Conservation (phyloP, 441 rosid genomes). For the Macaranga tanarius region DNA sequence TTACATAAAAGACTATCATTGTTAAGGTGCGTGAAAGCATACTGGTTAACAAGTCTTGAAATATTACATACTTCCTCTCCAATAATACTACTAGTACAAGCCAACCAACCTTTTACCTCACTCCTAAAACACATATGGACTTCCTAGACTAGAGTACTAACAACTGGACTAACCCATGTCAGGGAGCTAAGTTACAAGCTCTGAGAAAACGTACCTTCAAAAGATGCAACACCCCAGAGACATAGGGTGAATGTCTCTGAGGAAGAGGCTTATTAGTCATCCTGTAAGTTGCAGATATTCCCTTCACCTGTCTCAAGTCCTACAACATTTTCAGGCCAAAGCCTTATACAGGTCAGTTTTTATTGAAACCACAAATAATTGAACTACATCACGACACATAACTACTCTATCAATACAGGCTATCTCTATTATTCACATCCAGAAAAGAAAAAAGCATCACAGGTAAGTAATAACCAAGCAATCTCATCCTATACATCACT, state of each 20-base stretch:
- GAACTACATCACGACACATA: not conserved
- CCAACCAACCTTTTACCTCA: not conserved
- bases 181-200: slow-evolving; percentile 5
- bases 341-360: slow-evolving; percentile 2
- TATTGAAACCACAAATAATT: not conserved
- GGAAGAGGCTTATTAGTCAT: slow-evolving; percentile 96
- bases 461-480: no score
- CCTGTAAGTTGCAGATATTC: slow-evolving; percentile 85
- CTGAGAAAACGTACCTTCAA: slow-evolving; percentile 49
- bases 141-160: not conserved
- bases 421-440: not conserved
- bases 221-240: slow-evolving; percentile 73
- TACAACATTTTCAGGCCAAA: slow-evolving; percentile 33
- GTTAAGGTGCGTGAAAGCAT: not conserved
- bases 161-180: not conserved
- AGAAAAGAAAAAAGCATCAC: not conserved
- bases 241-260: slow-evolving; percentile 86
- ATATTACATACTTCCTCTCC: not conserved
- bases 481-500: no score
- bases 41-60: not conserved
- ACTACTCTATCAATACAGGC: not conserved
- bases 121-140: not conserved
- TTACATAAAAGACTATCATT: not conserved
- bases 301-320: slow-evolving; percentile 88
- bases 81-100: not conserved